A percentile compares a stretch with the other conserved stretches of the same genome.
phyloP scores from a whole-genome alignment of 73 alveolate species.

The Chromera velia region DNA sequence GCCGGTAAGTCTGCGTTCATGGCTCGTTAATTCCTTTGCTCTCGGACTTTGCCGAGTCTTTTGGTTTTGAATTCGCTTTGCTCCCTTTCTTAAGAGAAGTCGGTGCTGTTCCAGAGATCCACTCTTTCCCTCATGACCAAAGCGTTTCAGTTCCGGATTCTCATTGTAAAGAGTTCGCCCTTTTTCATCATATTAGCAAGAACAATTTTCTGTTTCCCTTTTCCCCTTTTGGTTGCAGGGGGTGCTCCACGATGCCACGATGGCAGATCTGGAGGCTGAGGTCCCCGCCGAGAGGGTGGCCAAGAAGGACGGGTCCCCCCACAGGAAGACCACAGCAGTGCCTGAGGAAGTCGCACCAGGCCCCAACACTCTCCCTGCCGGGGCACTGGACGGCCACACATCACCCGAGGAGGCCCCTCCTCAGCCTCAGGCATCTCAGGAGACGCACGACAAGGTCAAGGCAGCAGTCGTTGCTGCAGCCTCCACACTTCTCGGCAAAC shows the following conservation, averaged over 20 bases:
- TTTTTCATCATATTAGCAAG: not conserved
- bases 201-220: not conserved
- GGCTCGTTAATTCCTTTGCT: not conserved
- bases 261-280: slow-evolving; percentile 21
- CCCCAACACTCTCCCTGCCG: not conserved
- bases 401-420: not conserved
- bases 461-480: not conserved
- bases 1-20: not conserved
- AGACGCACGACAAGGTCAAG: not conserved
- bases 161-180: too few relatives aligned
- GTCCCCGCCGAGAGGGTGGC: not conserved
- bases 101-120: not conserved
- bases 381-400: not conserved
- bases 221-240: not conserved
- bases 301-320: not conserved
- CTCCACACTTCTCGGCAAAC: not conserved
- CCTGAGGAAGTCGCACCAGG: not conserved
- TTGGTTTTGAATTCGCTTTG: not conserved
- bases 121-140: too few relatives aligned
- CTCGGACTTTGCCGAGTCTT: not conserved
- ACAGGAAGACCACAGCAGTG: too few relatives aligned
- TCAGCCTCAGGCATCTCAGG: not conserved
- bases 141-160: too few relatives aligned
- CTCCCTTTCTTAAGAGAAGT: not conserved
- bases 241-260: slow-evolving; percentile 40